These are phyloP conservation scores for Salix caprea DNA, from an alignment of 345 rosid genomes.

Conservation along the genomic window DNA sequence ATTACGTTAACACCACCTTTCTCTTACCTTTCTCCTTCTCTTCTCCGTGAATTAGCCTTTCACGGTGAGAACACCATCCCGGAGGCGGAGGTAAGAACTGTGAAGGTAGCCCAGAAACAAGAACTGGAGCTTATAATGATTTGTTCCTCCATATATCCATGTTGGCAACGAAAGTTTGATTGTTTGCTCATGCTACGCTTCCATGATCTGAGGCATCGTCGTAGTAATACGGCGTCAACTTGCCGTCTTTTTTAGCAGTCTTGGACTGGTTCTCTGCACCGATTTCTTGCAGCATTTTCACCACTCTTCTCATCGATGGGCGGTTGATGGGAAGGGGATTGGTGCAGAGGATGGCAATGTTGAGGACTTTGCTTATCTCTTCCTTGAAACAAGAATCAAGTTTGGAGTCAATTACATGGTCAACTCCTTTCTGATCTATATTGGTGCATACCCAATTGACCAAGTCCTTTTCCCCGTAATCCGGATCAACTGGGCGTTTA, in stretches of 20 bases:
- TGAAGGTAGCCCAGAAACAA: conserved; percentile 10
- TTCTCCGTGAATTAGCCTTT: neutral
- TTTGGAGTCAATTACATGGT: conserved; percentile 72
- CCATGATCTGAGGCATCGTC: conserved; percentile 81
- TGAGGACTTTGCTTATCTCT: conserved; percentile 78
- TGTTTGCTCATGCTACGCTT: conserved; percentile 54
- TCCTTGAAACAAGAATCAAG: conserved; percentile 78
- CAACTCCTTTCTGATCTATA: conserved; percentile 72
- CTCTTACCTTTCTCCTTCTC: neutral
- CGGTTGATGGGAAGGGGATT: conserved; percentile 89
- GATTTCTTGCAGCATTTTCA: conserved; percentile 78
- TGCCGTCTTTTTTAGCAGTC: conserved; percentile 58
- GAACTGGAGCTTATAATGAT: conserved; percentile 8
- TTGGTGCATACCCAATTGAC: conserved; percentile 91
- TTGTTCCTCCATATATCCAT: conserved; percentile 3
- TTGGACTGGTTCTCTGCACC: conserved; percentile 38
- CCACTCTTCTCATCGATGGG: conserved; percentile 94
- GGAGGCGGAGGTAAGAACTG: conserved; percentile 15
- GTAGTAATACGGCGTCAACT: conserved; percentile 77
- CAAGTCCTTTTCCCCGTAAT: conserved; percentile 85
- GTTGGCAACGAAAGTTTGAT: neutral
- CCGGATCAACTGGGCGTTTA: conserved; percentile 72
- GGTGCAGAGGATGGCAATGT: conserved; percentile 82
- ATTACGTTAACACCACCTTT: neutral
- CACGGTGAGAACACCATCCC: conserved; percentile 8